Conservation (phyloP, 805 yeast genomes). For the Sugiyamaella floridensis region DNA sequence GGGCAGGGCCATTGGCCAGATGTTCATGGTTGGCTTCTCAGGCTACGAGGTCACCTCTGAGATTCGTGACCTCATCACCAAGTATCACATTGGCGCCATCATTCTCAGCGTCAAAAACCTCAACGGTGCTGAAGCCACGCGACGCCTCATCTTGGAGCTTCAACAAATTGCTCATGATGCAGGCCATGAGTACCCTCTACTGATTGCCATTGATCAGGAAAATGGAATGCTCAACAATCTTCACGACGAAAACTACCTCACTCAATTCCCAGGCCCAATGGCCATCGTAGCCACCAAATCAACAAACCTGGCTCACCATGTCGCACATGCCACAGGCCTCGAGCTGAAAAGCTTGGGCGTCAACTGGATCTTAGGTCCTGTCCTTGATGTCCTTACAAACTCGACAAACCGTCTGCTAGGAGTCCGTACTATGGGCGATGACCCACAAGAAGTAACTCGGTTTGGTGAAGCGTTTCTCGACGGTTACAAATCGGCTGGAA, state of each 20-base stretch:
- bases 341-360: slow-evolving; percentile 52
- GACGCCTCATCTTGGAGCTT: slow-evolving; percentile 44
- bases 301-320: slow-evolving; percentile 42
- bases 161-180: slow-evolving; percentile 48
- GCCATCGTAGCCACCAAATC: slow-evolving; percentile 52
- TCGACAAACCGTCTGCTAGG: slow-evolving; percentile 51
- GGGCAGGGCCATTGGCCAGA: slow-evolving; percentile 38
- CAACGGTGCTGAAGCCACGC: slow-evolving; percentile 41
- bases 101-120: slow-evolving; percentile 48
- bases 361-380: slow-evolving; percentile 53
- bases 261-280: slow-evolving; percentile 63
- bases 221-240: slow-evolving; percentile 57
- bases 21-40: slow-evolving; percentile 53
- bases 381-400: slow-evolving; percentile 52
- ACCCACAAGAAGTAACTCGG: slow-evolving; percentile 51
- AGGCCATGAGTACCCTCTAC: slow-evolving; percentile 45
- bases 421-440: slow-evolving; percentile 54
- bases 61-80: slow-evolving; percentile 44
- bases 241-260: slow-evolving; percentile 44
- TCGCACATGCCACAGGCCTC: slow-evolving; percentile 46
- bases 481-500: slow-evolving; percentile 49
- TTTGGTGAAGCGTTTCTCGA: slow-evolving; percentile 47
- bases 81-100: slow-evolving; percentile 46
- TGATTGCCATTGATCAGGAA: slow-evolving; percentile 56
- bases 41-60: slow-evolving; percentile 49